Evolutionary conservation across 2,329 filamentous ascomycete genomes (phyloP), one percentile per base, ranked within the genome.

Genomic region (Fusarium foetens): DNA sequence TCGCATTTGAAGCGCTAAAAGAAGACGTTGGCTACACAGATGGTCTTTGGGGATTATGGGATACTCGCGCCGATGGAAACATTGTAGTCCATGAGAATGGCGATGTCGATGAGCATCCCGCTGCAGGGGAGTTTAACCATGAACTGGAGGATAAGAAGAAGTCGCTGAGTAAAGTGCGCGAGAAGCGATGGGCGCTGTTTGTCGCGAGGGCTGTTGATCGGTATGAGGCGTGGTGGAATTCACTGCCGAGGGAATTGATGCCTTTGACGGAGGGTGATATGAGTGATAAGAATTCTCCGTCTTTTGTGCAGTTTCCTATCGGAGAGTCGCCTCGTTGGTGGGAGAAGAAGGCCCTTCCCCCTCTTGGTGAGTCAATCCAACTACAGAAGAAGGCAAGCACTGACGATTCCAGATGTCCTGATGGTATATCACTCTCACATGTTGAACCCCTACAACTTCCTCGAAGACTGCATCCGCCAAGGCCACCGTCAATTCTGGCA

Each of bases 401-500:
- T 72, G 27, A 72, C 35, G 9, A 8, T 6, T 3, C 1, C 7
- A 84, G 92, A 94, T 79, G 87, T 93, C 0, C 78, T 94, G 17
- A 90, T 94, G 89, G 90, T 93, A 0, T 93, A 90, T 89, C 92
- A 94, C 79, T 82, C 90, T 0, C 91, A 92, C 71, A 89, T 92
- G 85, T 84, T 94, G 4, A 93, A 93, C 66, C 92, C 92, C 0
- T 83, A 89, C 83, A 88, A 74, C 77, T 86, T 14, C 8, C 38
- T 75, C 6, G 75, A 77, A 54, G 76, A 77, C 27, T 77, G 74
- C 23, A 19, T 77, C 2, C 58, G 66, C 6, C 64, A 52, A 48
- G 75, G 75, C 0, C 48, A 66, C n/a, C 59, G 74, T 1, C 43
- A 64, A 2, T 59, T 77, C 6, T 93, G 91, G 89, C 82, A 83